Percentiles rank a stretch among this genome's conserved stretches.
Evolutionary conservation across 805 yeast genomes (phyloP).

Genomic region (Spathaspora hagerdaliae): DNA sequence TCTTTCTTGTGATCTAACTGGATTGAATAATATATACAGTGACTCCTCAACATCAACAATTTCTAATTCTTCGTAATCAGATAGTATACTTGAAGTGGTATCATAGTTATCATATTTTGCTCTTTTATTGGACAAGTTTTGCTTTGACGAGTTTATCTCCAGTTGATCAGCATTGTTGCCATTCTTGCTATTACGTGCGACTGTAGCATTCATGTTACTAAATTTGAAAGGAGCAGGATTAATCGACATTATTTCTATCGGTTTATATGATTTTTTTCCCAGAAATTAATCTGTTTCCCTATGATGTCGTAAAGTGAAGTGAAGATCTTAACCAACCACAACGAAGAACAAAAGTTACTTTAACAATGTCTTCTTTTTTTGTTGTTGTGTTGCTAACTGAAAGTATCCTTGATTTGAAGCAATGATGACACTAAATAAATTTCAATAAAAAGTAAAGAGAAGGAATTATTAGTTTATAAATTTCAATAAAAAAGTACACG

Average conservation of each 20-base stretch:
- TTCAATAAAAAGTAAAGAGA: no score
- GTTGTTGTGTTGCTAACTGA: no score
- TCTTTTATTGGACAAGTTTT: not conserved
- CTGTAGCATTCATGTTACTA: not conserved
- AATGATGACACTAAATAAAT: no score
- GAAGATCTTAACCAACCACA: no score
- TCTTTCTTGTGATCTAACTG: conserved; percentile 8
- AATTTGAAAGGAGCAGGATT: conserved; percentile 4
- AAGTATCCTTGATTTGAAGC: no score
- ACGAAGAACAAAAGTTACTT: no score
- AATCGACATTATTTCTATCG: conserved; percentile 6
- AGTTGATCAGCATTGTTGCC: not conserved
- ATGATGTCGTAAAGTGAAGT: no score
- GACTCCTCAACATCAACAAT: conserved; percentile 12
- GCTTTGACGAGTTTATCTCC: conserved; percentile 2
- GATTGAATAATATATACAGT: conserved; percentile 25
- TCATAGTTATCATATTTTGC: conserved; percentile 4
- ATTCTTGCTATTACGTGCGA: not conserved
- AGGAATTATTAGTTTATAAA: no score
- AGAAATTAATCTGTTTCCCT: no score
- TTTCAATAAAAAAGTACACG: no score
- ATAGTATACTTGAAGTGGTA: conserved; percentile 14
- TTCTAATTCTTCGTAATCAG: conserved; percentile 10
- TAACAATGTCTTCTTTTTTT: no score
- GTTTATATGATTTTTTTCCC: not conserved